Conservation (phyloP, 768 basidiomycete genomes). For the Terana coerulea region DNA sequence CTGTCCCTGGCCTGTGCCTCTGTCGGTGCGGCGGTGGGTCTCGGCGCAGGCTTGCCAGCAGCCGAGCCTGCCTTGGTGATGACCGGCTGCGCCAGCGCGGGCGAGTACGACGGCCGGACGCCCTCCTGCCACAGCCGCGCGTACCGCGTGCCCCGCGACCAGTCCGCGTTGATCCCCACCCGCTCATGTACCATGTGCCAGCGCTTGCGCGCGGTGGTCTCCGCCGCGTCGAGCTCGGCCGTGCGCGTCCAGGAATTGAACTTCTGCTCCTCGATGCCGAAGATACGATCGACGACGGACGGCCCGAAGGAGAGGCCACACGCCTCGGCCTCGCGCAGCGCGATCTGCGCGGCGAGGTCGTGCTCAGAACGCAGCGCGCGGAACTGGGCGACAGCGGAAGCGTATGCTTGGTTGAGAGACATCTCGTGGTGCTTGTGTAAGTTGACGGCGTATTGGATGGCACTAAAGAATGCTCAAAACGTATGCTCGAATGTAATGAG, state of each 20-base stretch:
- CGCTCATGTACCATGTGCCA: conserved; percentile 55
- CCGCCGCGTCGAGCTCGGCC: conserved; percentile 54
- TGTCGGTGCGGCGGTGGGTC: neutral
- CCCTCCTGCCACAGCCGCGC: conserved; percentile 70
- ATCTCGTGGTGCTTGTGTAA: conserved; percentile 62
- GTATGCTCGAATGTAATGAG: neutral
- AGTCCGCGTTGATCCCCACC: conserved; percentile 38
- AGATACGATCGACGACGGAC: conserved; percentile 57
- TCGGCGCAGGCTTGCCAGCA: neutral
- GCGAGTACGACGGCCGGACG: conserved; percentile 61
- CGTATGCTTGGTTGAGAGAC: conserved; percentile 78
- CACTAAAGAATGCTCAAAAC: conserved; percentile 41
- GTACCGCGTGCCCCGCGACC: conserved; percentile 76
- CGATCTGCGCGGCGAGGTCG: conserved; percentile 70
- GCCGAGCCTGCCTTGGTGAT: conserved; percentile 17
- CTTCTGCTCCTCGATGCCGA: conserved; percentile 57
- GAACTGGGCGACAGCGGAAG: conserved; percentile 77
- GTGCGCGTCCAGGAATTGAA: conserved; percentile 60
- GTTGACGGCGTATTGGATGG: conserved; percentile 75
- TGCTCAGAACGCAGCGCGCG: conserved; percentile 83
- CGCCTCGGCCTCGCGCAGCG: conserved; percentile 73
- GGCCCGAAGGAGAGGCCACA: conserved; percentile 64
- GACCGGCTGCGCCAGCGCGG: conserved; percentile 37
- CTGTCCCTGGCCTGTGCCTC: neutral
- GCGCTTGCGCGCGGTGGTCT: conserved; percentile 62